Evolutionary conservation across 305 asterid genomes (phyloP), one percentile per base, ranked within the genome.

Genomic region (Solanum hybrid): DNA sequence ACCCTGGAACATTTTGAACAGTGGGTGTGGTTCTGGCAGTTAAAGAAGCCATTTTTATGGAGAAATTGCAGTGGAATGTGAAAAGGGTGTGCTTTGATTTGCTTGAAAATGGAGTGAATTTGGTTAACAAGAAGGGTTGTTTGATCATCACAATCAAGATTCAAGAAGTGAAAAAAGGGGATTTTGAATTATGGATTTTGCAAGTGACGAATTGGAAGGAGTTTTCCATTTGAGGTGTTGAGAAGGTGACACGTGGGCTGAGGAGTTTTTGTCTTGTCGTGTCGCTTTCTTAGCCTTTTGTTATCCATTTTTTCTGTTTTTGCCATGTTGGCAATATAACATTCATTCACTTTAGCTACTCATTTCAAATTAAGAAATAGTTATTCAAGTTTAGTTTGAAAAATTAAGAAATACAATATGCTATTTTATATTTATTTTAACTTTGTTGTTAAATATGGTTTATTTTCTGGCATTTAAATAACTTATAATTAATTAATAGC

Each of bases 1-100:
- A 24, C n/a, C 90, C 96, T 29, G 99, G 99, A 18, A 97, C 97
- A 36, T 90, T 93, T 57, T 94, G 92, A 89, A 94, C 91, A 5
- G 94, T 87, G 83, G 92, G 90, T 80, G 93, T 87, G 22, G 93
- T 94, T 90, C 88, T 31, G 10, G 76, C 75, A 20, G 8, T 85
- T 2, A 85, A 85, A 85, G 51, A 85, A 33, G 89, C n/a, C 78
- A 67, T 76, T 29, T 75, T 88, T 84, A 5, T 36, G 85, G 85
- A 20, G 85, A 79, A 35, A 36, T 80, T 37, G 33, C n/a, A 37
- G 67, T 80, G 67, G 86, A 78, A 34, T 81, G 35, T 33, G n/a
- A 88, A 78, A 22, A 77, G 46, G 35, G 61, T 64, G 33, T 46
- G 37, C 26, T 75, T 69, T 73, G 69, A 73, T 71, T 28, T 12